These are phyloP conservation scores for Boletellus emodensis DNA, from an alignment of 768 basidiomycete genomes.

Conservation along the genomic window DNA sequence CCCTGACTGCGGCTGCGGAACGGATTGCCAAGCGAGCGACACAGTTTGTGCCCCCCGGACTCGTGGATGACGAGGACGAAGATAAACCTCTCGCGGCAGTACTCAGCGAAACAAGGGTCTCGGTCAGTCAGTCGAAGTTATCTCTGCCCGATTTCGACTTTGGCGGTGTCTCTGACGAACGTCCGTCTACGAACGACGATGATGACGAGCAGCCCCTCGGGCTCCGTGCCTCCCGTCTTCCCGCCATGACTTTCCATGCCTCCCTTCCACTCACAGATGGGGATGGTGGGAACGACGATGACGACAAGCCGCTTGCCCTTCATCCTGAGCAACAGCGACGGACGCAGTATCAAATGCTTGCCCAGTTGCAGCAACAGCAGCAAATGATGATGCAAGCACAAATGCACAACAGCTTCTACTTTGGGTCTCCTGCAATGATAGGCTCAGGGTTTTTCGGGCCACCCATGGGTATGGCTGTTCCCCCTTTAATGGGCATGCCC, in stretches of 20 bases:
- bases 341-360: constrained; percentile 47
- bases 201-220: constrained; percentile 67
- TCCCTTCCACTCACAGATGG: constrained; percentile 29
- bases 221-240: constrained; percentile 53
- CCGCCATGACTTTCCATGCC: constrained; percentile 21
- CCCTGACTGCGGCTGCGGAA: constrained; percentile 61
- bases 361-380: constrained; percentile 50
- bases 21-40: constrained; percentile 49
- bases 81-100: constrained; percentile 61
- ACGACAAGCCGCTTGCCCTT: constrained; percentile 65
- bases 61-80: constrained; percentile 48
- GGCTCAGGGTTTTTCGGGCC: constrained; percentile 62
- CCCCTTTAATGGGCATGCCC: constrained; percentile 39
- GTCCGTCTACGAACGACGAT: constrained; percentile 41
- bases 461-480: constrained; percentile 45
- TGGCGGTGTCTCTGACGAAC: constrained; percentile 27
- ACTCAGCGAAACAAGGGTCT: constrained; percentile 43
- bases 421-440: constrained; percentile 64
- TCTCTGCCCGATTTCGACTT: constrained; percentile 44
- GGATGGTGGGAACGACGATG: constrained; percentile 56
- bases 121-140: constrained; percentile 40
- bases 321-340: constrained; percentile 79
- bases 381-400: constrained; percentile 76
- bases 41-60: constrained; percentile 18
- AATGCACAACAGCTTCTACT: constrained; percentile 71